phyloP scores from a whole-genome alignment of 148 eudicot species.

The Spergularia marina region DNA sequence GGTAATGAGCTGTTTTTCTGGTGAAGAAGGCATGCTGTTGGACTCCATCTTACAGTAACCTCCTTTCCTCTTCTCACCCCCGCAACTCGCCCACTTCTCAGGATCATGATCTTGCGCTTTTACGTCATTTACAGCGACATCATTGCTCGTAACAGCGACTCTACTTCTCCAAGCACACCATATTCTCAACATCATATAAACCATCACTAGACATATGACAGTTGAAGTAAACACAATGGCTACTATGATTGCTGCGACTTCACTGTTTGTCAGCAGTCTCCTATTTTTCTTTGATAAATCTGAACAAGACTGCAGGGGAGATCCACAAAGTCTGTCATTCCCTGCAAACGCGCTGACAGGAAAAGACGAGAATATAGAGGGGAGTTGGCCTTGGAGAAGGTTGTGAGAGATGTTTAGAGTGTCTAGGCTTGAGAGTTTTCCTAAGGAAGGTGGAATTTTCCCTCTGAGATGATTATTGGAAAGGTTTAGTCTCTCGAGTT shows the following conservation, averaged over 20 bases:
- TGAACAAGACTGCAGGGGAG: slow-evolving; percentile 53
- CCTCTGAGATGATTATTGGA: slow-evolving; percentile 66
- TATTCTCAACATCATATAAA: slow-evolving; percentile 74
- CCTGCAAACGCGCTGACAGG: slow-evolving; percentile 53
- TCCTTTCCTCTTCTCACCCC: slow-evolving; percentile 33
- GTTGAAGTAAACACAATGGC: slow-evolving; percentile 73
- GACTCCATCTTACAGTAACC: slow-evolving; percentile 48
- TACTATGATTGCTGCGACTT: slow-evolving; percentile 58
- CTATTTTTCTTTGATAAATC: slow-evolving; percentile 16
- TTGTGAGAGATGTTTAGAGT: slow-evolving; percentile 65
- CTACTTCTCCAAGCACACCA: slow-evolving; percentile 75
- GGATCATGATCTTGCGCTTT: slow-evolving; percentile 44
- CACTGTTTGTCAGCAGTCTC: slow-evolving; percentile 45
- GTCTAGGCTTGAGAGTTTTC: slow-evolving; percentile 67
- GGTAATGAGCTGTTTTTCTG: slow-evolving; percentile 32
- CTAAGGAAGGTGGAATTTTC: slow-evolving; percentile 57
- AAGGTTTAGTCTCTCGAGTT: slow-evolving; percentile 72
- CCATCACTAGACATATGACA: slow-evolving; percentile 60
- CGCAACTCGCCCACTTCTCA: slow-evolving; percentile 54
- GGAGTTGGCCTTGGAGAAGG: slow-evolving; percentile 66
- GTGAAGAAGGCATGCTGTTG: slow-evolving; percentile 35
- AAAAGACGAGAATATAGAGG: slow-evolving; percentile 53
- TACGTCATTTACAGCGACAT: slow-evolving; percentile 28
- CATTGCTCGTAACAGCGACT: slow-evolving; percentile 60
- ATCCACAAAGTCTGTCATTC: slow-evolving; percentile 65